phyloP scores from a whole-genome alignment of 2,329 filamentous ascomycete species.

The Claviceps quebecensis region DNA sequence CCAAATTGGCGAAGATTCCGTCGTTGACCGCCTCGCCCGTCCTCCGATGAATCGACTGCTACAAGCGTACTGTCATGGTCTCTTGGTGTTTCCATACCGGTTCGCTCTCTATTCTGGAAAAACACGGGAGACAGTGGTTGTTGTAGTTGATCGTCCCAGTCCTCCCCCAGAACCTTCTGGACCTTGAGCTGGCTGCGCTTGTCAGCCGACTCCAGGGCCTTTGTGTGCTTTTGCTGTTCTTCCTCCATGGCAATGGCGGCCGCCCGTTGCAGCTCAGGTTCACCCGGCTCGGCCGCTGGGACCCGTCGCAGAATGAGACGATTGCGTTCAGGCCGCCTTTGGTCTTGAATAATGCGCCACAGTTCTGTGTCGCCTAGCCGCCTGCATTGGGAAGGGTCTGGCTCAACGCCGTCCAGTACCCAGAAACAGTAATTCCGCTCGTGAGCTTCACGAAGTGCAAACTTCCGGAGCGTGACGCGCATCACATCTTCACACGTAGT shows the following conservation, averaged over 20 bases:
- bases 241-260: constrained; percentile 85
- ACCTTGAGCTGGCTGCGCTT: constrained; percentile 76
- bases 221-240: constrained; percentile 56
- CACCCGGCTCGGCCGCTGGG: constrained; percentile 79
- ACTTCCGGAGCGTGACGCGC: constrained; percentile 75
- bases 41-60: constrained; percentile 19
- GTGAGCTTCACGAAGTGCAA: constrained; percentile 76
- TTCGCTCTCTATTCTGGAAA: constrained; percentile 51
- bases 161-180: constrained; percentile 78
- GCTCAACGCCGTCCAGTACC: constrained; percentile 72
- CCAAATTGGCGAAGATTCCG: constrained; percentile 68
- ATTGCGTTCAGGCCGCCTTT: constrained; percentile 72
- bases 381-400: constrained; percentile 67
- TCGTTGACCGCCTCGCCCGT: constrained; percentile 20
- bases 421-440: constrained; percentile 96
- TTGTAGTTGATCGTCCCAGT: constrained; percentile 64
- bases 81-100: constrained; percentile 40
- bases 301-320: constrained; percentile 84
- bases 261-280: constrained; percentile 73
- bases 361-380: constrained; percentile 77
- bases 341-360: constrained; percentile 80
- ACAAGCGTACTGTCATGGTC: constrained; percentile 43
- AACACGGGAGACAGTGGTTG: constrained; percentile 77
- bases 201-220: constrained; percentile 49
- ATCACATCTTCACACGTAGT: constrained; percentile 88